Base-by-base conservation (phyloP, 805 yeast species). In the Suhomyces pyralidae region DNA sequence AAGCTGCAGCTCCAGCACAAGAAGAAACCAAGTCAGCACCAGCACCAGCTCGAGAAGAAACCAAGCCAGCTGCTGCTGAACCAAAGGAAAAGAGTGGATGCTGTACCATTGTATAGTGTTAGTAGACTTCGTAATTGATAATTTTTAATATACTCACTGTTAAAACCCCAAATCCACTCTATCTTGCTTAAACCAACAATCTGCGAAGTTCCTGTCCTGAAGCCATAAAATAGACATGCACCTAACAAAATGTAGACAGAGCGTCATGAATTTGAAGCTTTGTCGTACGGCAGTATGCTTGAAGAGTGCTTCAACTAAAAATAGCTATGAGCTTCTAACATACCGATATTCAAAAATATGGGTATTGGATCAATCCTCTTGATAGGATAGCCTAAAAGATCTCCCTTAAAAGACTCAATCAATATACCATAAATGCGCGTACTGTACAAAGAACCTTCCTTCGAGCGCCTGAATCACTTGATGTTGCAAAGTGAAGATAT, bases 71-170 rank as follows among this genome's bases (percentile, higher is more conserved):
- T 7, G 46, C 46, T 22, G 47, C n/a, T 15, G 51, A 46, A 12
- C 49, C 53, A 20, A 45, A 45, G 26, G 43, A 32, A n/a, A 46
- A 53, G 50, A 55, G 55, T 46, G 49, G 53, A 17, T 53, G 58
- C 40, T 57, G 60, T 50, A 47, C 48, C 10, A 51, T 55, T 32
- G 49, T 55, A 55, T 55, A 51, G 53, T 17, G 42, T 38, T 38
- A 42, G 45, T 42, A 14, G 10, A 28, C 25, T 20, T 20, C 6
- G 7, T 20, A 42, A 17, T 42, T 5, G 12, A 17, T 22, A 42
- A 42, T 22, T 38, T 38, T 19, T 38, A 38, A 19, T 38, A 48
- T 46, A 42, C 51, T 40, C n/a, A 48, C 51, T 42, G 20, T 22
- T 19, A 19, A 10, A 30, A 40, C 45, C 46, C 46, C 46, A 40